A percentile compares a stretch with the other conserved stretches of the same genome.
Conservation (phyloP, 345 rosid species). For the Eucalyptus erythrocorys region DNA sequence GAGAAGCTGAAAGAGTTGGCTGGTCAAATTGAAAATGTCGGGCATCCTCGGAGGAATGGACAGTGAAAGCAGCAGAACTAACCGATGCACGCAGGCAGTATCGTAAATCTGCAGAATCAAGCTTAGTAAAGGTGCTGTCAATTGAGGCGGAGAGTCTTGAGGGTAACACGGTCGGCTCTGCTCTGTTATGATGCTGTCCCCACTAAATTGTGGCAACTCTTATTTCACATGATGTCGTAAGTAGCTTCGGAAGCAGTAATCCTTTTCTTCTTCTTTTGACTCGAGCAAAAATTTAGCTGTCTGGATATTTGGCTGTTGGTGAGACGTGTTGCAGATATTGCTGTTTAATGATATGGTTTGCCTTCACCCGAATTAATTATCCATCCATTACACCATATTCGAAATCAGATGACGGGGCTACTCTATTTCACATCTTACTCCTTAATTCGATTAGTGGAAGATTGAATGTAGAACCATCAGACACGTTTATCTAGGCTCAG, state of each 20-base stretch:
- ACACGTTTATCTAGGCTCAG: too few relatives aligned
- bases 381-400: background rate
- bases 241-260: background rate
- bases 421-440: background rate
- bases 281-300: background rate
- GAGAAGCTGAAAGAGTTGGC: background rate
- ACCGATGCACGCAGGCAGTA: background rate
- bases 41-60: background rate
- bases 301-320: background rate
- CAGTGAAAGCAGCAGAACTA: background rate
- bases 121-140: background rate
- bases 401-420: background rate
- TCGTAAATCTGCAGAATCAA: background rate
- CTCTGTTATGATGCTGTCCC: background rate
- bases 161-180: background rate
- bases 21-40: background rate
- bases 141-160: background rate
- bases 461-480: background rate
- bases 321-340: background rate
- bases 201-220: background rate
- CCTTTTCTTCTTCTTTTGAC: background rate
- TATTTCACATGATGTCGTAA: background rate
- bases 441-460: background rate
- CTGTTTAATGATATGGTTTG: background rate
- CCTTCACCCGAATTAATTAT: background rate